These are phyloP conservation scores for Neonectria neomacrospora DNA, from an alignment of 2,329 filamentous ascomycete genomes.

Conservation along the genomic window DNA sequence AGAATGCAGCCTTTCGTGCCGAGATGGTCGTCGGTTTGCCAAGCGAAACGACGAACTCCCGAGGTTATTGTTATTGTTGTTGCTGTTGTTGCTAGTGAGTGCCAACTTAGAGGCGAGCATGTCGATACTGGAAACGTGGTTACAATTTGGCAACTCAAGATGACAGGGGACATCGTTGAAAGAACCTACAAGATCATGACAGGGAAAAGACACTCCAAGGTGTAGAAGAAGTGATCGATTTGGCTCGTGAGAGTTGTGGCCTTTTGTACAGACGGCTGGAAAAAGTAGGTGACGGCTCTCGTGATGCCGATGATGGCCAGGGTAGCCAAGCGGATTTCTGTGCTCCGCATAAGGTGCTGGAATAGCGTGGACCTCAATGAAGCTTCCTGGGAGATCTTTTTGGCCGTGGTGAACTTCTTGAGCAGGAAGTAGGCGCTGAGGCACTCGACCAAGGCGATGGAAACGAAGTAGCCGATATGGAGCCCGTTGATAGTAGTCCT, in stretches of 20 bases:
- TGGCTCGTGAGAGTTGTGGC: conserved; percentile 51
- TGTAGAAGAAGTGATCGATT: conserved; percentile 54
- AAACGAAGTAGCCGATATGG: conserved; percentile 55
- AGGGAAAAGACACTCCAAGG: conserved; percentile 54
- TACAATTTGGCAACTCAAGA: background rate
- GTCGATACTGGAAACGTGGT: conserved; percentile 41
- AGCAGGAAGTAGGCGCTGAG: conserved; percentile 54
- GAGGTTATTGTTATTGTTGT: conserved; percentile 7
- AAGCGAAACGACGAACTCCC: conserved; percentile 28
- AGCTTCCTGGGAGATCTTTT: conserved; percentile 35
- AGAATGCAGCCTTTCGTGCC: conserved; percentile 19
- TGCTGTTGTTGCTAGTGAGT: conserved; percentile 33
- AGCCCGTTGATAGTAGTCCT: conserved; percentile 50
- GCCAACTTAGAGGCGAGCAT: conserved; percentile 48
- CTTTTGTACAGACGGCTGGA: conserved; percentile 50
- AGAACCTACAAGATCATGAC: conserved; percentile 51
- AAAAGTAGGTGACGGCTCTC: conserved; percentile 55
- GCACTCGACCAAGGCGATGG: conserved; percentile 54
- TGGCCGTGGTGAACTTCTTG: conserved; percentile 49
- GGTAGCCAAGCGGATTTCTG: conserved; percentile 53
- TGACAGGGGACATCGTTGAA: accelerated
- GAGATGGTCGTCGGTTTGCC: conserved; percentile 20
- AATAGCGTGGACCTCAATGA: conserved; percentile 49
- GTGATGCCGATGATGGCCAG: conserved; percentile 52
- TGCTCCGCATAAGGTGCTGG: conserved; percentile 52